Percentiles rank a stretch among this genome's conserved stretches.
Conservation (phyloP, 306 rosid genomes). For the Ormosia emarginata region DNA sequence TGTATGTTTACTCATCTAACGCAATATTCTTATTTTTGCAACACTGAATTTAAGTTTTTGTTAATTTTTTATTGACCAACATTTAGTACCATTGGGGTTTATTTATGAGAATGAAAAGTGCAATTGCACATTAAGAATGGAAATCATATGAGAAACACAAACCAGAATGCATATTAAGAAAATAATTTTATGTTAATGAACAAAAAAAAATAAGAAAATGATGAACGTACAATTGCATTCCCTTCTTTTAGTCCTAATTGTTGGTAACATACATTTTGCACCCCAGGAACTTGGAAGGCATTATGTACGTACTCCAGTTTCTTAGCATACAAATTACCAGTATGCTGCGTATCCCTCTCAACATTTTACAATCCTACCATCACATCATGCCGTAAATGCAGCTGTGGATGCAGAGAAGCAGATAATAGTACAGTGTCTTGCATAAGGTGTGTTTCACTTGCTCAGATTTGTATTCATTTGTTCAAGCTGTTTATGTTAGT, state of each 20-base stretch:
- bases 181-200: neutral
- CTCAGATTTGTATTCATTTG: neutral
- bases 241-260: conserved; percentile 7
- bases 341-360: conserved; percentile 78
- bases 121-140: no score
- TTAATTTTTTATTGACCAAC: no score
- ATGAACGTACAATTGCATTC: neutral
- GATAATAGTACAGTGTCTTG: conserved; percentile 35
- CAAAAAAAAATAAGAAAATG: neutral
- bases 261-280: conserved; percentile 13
- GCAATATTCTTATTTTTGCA: no score
- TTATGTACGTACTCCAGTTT: conserved; percentile 66
- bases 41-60: no score
- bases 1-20: no score
- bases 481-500: neutral
- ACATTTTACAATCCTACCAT: conserved; percentile 66
- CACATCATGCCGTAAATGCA: conserved; percentile 62
- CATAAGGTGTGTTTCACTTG: conserved; percentile 37
- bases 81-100: no score
- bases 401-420: conserved; percentile 68
- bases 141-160: neutral
- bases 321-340: conserved; percentile 51
- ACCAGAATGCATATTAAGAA: neutral
- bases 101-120: no score
- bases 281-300: conserved; percentile 80